Conservation (phyloP, 306 rosid species). For the Purshia tridentata region DNA sequence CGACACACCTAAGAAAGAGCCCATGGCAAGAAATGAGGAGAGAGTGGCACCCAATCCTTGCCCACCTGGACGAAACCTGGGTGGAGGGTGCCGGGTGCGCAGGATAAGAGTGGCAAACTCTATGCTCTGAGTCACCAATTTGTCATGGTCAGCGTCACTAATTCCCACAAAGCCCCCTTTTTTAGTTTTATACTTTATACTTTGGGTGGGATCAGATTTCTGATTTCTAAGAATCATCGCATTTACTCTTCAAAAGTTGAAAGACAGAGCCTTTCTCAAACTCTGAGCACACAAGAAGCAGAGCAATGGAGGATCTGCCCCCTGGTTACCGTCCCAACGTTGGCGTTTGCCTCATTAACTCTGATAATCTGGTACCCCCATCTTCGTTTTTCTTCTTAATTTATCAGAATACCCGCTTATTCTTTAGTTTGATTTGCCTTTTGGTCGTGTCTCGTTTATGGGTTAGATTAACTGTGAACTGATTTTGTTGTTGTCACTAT, state of each 20-base stretch:
- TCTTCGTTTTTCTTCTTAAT: not conserved
- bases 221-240: conserved; percentile 15
- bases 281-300: not conserved
- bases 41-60: not conserved
- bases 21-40: not conserved
- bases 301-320: conserved; percentile 81
- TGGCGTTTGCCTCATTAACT: conserved; percentile 92
- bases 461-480: not conserved
- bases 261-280: not conserved
- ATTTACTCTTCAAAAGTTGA: not conserved
- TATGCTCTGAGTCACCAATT: conserved; percentile 25
- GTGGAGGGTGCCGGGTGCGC: conserved; percentile 24
- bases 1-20: not conserved
- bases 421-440: not conserved
- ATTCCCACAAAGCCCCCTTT: conserved; percentile 30
- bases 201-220: not conserved
- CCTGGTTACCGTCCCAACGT: conserved; percentile 97
- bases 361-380: conserved; percentile 59
- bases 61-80: not conserved
- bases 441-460: not conserved
- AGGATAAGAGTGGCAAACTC: conserved; percentile 35
- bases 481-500: not conserved
- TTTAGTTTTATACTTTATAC: not conserved
- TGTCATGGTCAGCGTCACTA: conserved; percentile 52
- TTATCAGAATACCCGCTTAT: not conserved